These are phyloP conservation scores for Hordeum pubiflorum DNA, from an alignment of 202 grass and related monocot genomes.

Conservation along the genomic window DNA sequence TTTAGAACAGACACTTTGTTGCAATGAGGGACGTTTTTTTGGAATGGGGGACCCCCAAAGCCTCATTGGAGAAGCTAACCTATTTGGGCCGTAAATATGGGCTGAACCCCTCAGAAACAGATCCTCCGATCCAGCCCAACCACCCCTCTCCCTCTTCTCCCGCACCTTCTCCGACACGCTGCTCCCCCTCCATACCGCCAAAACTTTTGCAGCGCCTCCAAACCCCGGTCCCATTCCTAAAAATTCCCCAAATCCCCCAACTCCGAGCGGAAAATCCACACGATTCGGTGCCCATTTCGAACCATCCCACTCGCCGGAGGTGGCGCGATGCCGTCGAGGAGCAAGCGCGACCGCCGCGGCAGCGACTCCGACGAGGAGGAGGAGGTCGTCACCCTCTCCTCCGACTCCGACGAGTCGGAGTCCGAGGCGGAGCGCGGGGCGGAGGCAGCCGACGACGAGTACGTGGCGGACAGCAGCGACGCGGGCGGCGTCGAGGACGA, in stretches of 20 bases:
- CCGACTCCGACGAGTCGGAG: constrained; percentile 29
- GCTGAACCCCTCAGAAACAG: background rate
- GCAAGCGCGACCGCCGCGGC: constrained; percentile 3
- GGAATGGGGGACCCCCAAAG: too few species aligned
- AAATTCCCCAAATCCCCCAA: background rate
- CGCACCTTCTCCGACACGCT: constrained; percentile 25
- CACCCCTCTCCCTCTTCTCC: background rate
- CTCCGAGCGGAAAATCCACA: constrained; percentile 1
- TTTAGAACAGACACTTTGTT: too few species aligned
- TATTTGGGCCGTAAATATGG: background rate
- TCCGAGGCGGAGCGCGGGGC: constrained; percentile 29
- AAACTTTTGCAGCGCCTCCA: constrained; percentile 28
- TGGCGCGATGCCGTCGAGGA: constrained; percentile 33
- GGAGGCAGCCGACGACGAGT: constrained; percentile 36
- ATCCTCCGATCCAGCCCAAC: background rate
- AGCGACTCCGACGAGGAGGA: constrained; percentile 19
- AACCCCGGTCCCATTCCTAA: constrained; percentile 11
- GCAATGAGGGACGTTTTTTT: too few species aligned
- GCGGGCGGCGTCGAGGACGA: constrained; percentile 7
- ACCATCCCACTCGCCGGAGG: background rate
- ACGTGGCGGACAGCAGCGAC: constrained; percentile 41
- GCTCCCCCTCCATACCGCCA: constrained; percentile 17
- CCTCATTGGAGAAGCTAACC: too few species aligned
- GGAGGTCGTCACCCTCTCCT: constrained; percentile 23
- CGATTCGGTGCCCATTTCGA: constrained; percentile 9